Percentiles rank a stretch among this genome's conserved stretches.
Conservation (phyloP, 2,329 filamentous ascomycete genomes). For the Pseudocercospora crystallina region DNA sequence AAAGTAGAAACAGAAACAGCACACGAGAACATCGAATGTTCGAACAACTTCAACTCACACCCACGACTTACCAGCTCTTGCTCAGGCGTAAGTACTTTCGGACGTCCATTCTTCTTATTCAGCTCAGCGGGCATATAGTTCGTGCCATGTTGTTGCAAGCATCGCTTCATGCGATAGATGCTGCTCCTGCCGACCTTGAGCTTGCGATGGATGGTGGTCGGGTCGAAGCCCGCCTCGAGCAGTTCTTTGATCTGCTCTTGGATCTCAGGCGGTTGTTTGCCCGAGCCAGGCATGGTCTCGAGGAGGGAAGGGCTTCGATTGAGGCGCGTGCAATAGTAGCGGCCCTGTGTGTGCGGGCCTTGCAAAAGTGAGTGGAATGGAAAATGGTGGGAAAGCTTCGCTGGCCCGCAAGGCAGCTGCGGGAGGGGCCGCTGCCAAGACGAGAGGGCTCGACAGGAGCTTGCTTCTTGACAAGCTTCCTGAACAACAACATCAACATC, state of each 20-base stretch:
- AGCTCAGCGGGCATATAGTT: slow-evolving; percentile 35
- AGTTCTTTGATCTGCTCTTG: slow-evolving; percentile 35
- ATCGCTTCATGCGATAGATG: slow-evolving; percentile 38
- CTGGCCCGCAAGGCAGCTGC: neutral
- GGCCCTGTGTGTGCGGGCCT: too few relatives aligned
- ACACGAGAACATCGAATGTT: too few relatives aligned
- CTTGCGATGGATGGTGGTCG: slow-evolving; percentile 34
- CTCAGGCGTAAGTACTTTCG: slow-evolving; percentile 33
- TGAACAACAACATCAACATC: too few relatives aligned
- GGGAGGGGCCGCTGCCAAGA: neutral
- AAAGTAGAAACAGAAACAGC: neutral
- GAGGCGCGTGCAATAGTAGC: neutral
- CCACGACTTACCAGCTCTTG: slow-evolving; percentile 32
- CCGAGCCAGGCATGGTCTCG: slow-evolving; percentile 30
- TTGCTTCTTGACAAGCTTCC: neutral
- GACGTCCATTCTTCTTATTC: slow-evolving; percentile 37
- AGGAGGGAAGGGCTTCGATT: neutral
- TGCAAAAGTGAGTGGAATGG: slow-evolving; percentile 1
- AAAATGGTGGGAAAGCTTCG: neutral
- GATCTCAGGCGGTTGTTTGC: slow-evolving; percentile 32
- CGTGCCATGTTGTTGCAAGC: slow-evolving; percentile 34
- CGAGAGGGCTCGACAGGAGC: neutral
- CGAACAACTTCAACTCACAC: too few relatives aligned
- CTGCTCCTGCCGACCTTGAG: slow-evolving; percentile 34
- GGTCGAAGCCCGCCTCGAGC: slow-evolving; percentile 36